Evolutionary conservation across 2,329 filamentous ascomycete genomes (phyloP), one percentile per base, ranked within the genome.

Genomic region (Colletotrichum chlorophyti): DNA sequence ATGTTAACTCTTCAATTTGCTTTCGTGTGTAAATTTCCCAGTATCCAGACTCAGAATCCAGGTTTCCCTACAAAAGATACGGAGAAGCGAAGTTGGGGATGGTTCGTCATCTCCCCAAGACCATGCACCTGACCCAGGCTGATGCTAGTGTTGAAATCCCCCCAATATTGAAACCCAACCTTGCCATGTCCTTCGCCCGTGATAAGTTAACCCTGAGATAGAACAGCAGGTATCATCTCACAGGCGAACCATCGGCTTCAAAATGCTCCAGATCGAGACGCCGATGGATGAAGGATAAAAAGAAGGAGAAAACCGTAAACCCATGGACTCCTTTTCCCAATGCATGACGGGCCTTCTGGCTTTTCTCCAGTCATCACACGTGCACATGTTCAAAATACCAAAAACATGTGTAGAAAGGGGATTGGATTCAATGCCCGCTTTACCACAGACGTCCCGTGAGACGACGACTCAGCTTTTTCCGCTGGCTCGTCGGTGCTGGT

Each of bases 401-500:
- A n/a, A n/a, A n/a, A n/a, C n/a, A n/a, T n/a, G n/a, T n/a, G n/a
- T n/a, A n/a, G n/a, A n/a, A n/a, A n/a, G n/a, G n/a, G n/a, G n/a
- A n/a, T n/a, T n/a, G n/a, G n/a, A n/a, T n/a, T n/a, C n/a, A n/a
- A n/a, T n/a, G n/a, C n/a, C n/a, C n/a, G n/a, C n/a, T 32, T 35
- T 60, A 63, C 37, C 59, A 59, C 35, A 69, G 63, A 12, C 69
- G 66, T 31, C 68, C 69, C 10, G 76, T 74, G 19, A 80, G 74
- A 17, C 76, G 76, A 19, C 74, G 74, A 21, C 74, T 67, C 43
- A 78, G 68, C 64, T 73, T 76, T 63, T 72, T 73, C 29, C 75
- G 71, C 63, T 61, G 60, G 27, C 35, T 45, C 32, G 58, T 41
- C 31, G 78, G 75, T 14, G 72, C 60, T 23, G 76, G 74, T 8